These are phyloP conservation scores for Aspergillus sp. DNA, from an alignment of 2,329 filamentous ascomycete genomes.

Conservation along the genomic window DNA sequence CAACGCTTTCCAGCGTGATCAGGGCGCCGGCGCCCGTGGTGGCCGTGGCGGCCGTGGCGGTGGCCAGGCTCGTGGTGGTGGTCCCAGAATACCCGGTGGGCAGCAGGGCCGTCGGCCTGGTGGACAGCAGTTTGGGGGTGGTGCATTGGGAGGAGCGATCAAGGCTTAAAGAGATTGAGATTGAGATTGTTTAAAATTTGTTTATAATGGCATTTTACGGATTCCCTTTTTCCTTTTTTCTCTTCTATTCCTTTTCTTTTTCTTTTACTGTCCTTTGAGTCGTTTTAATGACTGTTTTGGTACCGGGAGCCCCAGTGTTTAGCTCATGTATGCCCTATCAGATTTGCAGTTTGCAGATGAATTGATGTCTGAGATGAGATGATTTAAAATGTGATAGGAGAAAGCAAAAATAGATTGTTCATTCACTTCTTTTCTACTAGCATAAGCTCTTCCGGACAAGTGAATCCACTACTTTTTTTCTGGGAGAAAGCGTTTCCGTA, in stretches of 20 bases:
- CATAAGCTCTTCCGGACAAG: too few species aligned
- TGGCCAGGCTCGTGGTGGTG: slow-evolving; percentile 34
- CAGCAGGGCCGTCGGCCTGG: slow-evolving; percentile 40
- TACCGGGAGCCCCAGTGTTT: background rate
- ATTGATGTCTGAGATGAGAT: slow-evolving; percentile 14
- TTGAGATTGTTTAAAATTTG: slow-evolving; percentile 10
- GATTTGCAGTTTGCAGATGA: slow-evolving; percentile 15
- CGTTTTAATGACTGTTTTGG: slow-evolving; percentile 1
- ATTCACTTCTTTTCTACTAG: too few species aligned
- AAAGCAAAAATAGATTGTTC: background rate
- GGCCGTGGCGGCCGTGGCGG: slow-evolving; percentile 48
- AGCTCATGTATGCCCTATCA: slow-evolving; percentile 11
- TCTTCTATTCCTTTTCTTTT: slow-evolving; percentile 12
- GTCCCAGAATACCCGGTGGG: slow-evolving; percentile 31
- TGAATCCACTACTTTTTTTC: too few species aligned
- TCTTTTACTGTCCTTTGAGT: slow-evolving; percentile 5
- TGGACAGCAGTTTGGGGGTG: slow-evolving; percentile 45
- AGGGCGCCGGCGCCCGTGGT: slow-evolving; percentile 63
- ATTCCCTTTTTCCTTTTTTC: slow-evolving; percentile 20
- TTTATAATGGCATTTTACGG: slow-evolving; percentile 26
- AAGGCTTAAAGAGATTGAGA: slow-evolving; percentile 37
- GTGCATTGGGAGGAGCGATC: slow-evolving; percentile 46
- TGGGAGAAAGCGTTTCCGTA: too few species aligned
- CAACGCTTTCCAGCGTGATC: slow-evolving; percentile 91
- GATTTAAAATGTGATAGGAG: slow-evolving; percentile 5